Evolutionary conservation across 306 rosid species (phyloP).

Genomic region (Inga oerstediana): DNA sequence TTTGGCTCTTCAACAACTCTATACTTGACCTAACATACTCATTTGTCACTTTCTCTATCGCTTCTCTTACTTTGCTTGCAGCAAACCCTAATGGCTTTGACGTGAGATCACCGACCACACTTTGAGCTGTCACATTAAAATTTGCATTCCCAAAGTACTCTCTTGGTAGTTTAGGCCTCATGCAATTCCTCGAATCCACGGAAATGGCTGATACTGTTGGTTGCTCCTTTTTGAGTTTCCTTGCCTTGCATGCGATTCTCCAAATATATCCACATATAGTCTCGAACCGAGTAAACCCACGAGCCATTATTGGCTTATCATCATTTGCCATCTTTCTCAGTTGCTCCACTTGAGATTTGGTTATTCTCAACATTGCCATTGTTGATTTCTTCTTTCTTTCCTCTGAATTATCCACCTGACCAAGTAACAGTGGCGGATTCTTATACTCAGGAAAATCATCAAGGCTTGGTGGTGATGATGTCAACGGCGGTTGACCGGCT

Average conservation of each 20-base stretch:
- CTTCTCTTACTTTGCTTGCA: constrained; percentile 55
- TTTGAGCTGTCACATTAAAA: constrained; percentile 42
- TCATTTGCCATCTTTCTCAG: constrained; percentile 51
- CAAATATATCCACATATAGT: constrained; percentile 52
- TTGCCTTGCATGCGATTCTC: constrained; percentile 64
- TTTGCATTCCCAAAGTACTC: constrained; percentile 63
- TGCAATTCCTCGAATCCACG: constrained; percentile 48
- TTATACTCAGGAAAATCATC: constrained; percentile 26
- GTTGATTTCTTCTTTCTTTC: constrained; percentile 51
- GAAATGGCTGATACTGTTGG: constrained; percentile 41
- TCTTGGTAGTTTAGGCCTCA: constrained; percentile 47
- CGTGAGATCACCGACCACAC: constrained; percentile 49
- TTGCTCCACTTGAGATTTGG: constrained; percentile 45
- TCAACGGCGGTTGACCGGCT: constrained; percentile 29
- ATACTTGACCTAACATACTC: constrained; percentile 44
- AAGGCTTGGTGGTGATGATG: neutral
- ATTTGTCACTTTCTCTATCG: constrained; percentile 46
- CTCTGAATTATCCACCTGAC: constrained; percentile 15
- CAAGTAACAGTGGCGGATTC: constrained; percentile 33
- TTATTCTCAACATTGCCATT: constrained; percentile 39
- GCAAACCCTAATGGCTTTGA: constrained; percentile 60
- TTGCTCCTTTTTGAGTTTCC: constrained; percentile 43
- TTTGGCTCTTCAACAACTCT: constrained; percentile 37
- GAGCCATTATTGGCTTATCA: neutral
- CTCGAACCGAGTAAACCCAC: constrained; percentile 54